Conservation (phyloP, 345 rosid genomes). For the Melaleuca alternifolia region DNA sequence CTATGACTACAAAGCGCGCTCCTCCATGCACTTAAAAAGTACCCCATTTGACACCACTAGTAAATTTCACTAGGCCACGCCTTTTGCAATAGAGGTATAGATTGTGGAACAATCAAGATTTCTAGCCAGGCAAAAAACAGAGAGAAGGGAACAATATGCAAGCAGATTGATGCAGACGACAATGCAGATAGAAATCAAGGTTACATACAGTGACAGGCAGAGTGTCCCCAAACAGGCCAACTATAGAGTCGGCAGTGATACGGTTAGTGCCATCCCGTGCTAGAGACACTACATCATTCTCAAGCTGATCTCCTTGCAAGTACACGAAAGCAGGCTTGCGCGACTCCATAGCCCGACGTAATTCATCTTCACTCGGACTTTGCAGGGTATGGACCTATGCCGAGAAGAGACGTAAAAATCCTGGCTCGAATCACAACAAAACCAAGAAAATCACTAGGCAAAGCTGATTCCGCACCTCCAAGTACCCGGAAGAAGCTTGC, state of each 20-base stretch:
- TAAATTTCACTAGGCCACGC: not conserved
- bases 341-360: constrained; percentile 20
- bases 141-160: not conserved
- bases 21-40: not conserved
- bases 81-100: not conserved
- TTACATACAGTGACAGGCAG: constrained; percentile 21
- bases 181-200: not conserved
- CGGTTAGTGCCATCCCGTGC: constrained; percentile 13
- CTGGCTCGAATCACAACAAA: not conserved
- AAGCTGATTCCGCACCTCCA: constrained; percentile 13
- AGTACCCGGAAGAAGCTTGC: constrained; percentile 22
- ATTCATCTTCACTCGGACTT: constrained; percentile 26
- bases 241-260: constrained; percentile 14
- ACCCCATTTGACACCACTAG: not conserved
- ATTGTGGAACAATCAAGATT: not conserved
- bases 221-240: constrained; percentile 15
- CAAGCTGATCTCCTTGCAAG: constrained; percentile 27
- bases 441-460: not conserved
- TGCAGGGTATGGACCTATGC: constrained; percentile 28
- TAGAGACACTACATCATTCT: constrained; percentile 7
- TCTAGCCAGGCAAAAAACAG: not conserved
- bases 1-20: not conserved
- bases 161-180: not conserved
- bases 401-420: not conserved
- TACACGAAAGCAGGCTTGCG: constrained; percentile 27